phyloP scores from a whole-genome alignment of 371 early-diverging fungal species.

The Rhizopus arrhizus region DNA sequence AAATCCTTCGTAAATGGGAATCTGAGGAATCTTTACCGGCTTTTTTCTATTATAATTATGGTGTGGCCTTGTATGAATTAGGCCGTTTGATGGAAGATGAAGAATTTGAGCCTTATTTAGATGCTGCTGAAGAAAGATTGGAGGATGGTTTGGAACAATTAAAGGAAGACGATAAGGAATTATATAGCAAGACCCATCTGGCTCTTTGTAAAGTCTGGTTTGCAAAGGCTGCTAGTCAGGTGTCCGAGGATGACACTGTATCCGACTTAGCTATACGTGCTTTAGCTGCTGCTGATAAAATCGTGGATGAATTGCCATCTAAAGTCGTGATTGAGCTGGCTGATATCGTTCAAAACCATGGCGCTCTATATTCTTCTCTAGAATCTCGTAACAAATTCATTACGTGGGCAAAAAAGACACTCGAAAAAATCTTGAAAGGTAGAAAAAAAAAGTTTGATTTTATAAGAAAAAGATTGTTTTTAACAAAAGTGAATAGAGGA shows the following conservation, averaged over 20 bases:
- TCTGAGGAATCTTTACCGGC: constrained; percentile 36
- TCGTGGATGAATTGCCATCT: constrained; percentile 3
- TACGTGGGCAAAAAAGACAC: constrained; percentile 37
- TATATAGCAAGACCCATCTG: constrained; percentile 31
- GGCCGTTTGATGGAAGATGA: constrained; percentile 49
- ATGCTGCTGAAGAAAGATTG: constrained; percentile 51
- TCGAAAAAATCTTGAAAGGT: constrained; percentile 33
- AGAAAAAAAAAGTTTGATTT: background rate
- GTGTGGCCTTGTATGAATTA: constrained; percentile 58
- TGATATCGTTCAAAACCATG: constrained; percentile 37
- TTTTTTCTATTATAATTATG: constrained; percentile 58
- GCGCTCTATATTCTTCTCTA: constrained; percentile 29
- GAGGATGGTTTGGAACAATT: constrained; percentile 26
- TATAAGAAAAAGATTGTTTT: background rate
- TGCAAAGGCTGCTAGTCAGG: constrained; percentile 40
- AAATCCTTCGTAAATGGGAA: constrained; percentile 59
- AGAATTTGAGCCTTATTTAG: constrained; percentile 46
- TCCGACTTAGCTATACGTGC: constrained; percentile 28
- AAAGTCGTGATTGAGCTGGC: constrained; percentile 33
- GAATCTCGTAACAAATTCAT: constrained; percentile 32
- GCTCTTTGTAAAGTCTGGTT: constrained; percentile 43
- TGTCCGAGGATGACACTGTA: constrained; percentile 23
- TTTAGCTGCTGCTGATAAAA: constrained; percentile 28
- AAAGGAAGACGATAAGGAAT: constrained; percentile 17
- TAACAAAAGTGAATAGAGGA: constrained; percentile 25